These are phyloP conservation scores for Tremella fuciformis DNA, from an alignment of 768 basidiomycete genomes.

Conservation along the genomic window DNA sequence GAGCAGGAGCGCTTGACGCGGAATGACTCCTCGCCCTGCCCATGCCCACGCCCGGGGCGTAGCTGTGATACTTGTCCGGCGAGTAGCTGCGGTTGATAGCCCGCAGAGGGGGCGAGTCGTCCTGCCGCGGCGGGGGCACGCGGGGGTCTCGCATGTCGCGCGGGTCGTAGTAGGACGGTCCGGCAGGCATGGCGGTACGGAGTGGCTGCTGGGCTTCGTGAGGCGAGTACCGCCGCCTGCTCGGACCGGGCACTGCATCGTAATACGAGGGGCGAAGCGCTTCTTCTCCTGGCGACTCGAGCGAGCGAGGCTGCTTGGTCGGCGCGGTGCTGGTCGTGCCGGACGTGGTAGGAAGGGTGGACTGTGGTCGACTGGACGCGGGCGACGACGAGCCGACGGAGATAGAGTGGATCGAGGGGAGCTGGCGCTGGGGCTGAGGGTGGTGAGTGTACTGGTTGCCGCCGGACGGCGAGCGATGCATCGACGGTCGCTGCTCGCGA, in stretches of 20 bases:
- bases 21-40: conserved; percentile 5
- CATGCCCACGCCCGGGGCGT: neutral
- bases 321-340: neutral
- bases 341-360: conserved; percentile 7
- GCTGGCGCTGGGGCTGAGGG: neutral
- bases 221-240: conserved; percentile 1
- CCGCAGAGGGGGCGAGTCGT: conserved; percentile 9
- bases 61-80: neutral
- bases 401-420: conserved; percentile 1
- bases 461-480: conserved; percentile 3
- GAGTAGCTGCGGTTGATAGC: conserved; percentile 1
- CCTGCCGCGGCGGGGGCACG: neutral
- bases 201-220: neutral
- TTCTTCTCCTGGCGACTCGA: conserved; percentile 1
- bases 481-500: neutral
- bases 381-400: conserved; percentile 5
- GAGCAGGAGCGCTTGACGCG: conserved; percentile 1
- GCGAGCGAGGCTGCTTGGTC: neutral
- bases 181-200: conserved; percentile 2
- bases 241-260: conserved; percentile 1
- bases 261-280: neutral
- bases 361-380: neutral
- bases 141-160: neutral
- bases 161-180: neutral
- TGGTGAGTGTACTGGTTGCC: neutral